Percentiles rank a stretch among this genome's conserved stretches.
These are phyloP conservation scores for Ceratocystis papillata DNA, from an alignment of 2,329 filamentous ascomycete genomes.

Conservation along the genomic window DNA sequence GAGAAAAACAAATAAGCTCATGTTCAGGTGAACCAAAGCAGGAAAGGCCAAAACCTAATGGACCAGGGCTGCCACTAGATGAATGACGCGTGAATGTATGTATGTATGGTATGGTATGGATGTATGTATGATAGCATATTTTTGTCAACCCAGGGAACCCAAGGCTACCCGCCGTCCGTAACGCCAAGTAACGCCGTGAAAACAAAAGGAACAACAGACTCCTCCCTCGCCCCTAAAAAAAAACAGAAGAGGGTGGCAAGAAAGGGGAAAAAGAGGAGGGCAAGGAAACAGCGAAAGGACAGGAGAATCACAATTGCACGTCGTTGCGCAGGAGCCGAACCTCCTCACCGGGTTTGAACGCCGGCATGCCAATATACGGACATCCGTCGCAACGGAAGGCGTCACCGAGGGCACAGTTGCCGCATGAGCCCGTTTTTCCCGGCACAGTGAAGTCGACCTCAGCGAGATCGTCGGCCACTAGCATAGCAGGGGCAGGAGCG, in stretches of 20 bases:
- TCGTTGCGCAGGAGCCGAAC: conserved; percentile 78
- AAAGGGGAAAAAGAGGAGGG: not conserved
- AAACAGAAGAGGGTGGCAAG: not conserved
- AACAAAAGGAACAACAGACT: not conserved
- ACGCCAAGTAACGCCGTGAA: conserved; percentile 10
- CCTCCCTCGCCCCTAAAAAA: conserved; percentile 17
- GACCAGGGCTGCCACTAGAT: not conserved
- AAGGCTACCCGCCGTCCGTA: not conserved
- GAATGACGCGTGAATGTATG: not conserved
- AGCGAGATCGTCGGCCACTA: conserved; percentile 64
- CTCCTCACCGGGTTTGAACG: conserved; percentile 95
- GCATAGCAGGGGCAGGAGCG: conserved; percentile 46
- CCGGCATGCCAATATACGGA: conserved; percentile 82
- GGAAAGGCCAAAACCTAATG: not conserved
- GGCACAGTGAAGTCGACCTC: conserved; percentile 97
- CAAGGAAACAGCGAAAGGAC: not conserved
- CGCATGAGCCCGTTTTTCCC: conserved; percentile 90
- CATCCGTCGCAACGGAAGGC: conserved; percentile 65
- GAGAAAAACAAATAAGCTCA: not conserved
- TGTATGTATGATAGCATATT: not conserved
- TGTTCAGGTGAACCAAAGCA: not conserved
- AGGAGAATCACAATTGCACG: conserved; percentile 54
- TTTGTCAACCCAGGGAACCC: not conserved
- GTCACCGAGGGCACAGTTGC: conserved; percentile 87
- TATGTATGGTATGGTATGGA: not conserved